Evolutionary conservation across 1,284 basidiomycete species (phyloP).

Genomic region (Microbotryum intermedium): DNA sequence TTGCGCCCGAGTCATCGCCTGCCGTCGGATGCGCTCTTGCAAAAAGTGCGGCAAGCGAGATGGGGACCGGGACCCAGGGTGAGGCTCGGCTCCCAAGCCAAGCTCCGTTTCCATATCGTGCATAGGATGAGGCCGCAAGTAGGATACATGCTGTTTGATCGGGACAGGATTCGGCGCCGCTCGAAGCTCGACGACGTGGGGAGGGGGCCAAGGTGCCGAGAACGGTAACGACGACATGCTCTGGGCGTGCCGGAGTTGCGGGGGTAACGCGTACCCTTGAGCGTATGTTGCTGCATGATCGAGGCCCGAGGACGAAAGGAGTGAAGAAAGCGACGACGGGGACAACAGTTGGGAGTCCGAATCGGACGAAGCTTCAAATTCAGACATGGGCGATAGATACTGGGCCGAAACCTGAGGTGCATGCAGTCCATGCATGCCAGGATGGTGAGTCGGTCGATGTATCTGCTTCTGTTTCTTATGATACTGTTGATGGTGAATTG

Average conservation of each 20-base stretch:
- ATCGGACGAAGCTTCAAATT: slow-evolving; percentile 13
- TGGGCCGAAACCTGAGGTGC: neutral
- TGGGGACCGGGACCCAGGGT: neutral
- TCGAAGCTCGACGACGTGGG: slow-evolving; percentile 4
- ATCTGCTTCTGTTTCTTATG: slow-evolving; percentile 4
- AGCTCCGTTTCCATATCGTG: neutral
- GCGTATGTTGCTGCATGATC: slow-evolving; percentile 2
- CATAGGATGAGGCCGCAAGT: neutral
- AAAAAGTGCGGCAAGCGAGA: slow-evolving; percentile 24
- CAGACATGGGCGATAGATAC: slow-evolving; percentile 16
- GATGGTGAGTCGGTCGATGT: neutral
- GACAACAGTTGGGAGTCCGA: slow-evolving; percentile 19
- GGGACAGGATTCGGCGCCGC: slow-evolving; percentile 3
- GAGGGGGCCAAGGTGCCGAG: neutral
- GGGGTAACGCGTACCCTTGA: neutral
- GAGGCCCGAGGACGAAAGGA: slow-evolving; percentile 20
- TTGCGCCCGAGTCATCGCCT: slow-evolving; percentile 10
- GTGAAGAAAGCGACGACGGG: slow-evolving; percentile 16
- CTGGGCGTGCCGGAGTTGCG: neutral
- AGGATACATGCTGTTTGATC: neutral
- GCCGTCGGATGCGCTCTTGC: slow-evolving; percentile 8
- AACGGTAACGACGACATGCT: neutral
- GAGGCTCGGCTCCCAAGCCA: neutral
- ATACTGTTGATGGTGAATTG: neutral
- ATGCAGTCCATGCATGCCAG: too few relatives aligned